A percentile compares a stretch with the other conserved stretches of the same genome.
Conservation (phyloP, 1,139 yeast genomes). For the Arxiozyma telluris region DNA sequence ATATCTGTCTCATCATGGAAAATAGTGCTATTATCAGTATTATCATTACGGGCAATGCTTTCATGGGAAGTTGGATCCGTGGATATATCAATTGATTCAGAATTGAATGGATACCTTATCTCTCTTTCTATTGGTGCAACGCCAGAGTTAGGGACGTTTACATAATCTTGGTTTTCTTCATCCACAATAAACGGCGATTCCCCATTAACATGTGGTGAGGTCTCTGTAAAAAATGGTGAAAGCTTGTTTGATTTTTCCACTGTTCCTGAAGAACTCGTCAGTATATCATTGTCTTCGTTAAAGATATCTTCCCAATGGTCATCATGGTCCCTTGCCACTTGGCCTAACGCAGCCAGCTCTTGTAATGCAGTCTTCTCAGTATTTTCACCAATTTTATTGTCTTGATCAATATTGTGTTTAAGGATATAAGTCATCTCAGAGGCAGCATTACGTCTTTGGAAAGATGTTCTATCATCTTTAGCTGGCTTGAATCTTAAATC, state of each 20-base stretch:
- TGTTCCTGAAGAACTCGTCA: background rate
- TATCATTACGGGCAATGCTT: background rate
- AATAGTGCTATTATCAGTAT: background rate
- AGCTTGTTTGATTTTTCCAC: background rate
- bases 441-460: conserved; percentile 44
- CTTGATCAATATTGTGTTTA: background rate
- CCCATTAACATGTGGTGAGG: background rate
- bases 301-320: conserved; percentile 55
- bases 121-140: background rate
- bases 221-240: background rate
- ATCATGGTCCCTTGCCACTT: conserved; percentile 66
- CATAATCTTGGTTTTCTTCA: background rate
- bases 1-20: background rate
- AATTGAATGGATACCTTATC: background rate
- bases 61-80: background rate
- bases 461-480: conserved; percentile 73
- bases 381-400: conserved; percentile 18
- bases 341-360: conserved; percentile 35
- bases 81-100: background rate
- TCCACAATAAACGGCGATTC: background rate
- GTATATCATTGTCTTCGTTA: background rate
- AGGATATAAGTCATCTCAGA: background rate
- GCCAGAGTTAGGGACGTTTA: background rate
- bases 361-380: conserved; percentile 33
- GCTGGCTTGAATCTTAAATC: conserved; percentile 80